Evolutionary conservation across 345 rosid genomes (phyloP).

Genomic region (Acer campestre): DNA sequence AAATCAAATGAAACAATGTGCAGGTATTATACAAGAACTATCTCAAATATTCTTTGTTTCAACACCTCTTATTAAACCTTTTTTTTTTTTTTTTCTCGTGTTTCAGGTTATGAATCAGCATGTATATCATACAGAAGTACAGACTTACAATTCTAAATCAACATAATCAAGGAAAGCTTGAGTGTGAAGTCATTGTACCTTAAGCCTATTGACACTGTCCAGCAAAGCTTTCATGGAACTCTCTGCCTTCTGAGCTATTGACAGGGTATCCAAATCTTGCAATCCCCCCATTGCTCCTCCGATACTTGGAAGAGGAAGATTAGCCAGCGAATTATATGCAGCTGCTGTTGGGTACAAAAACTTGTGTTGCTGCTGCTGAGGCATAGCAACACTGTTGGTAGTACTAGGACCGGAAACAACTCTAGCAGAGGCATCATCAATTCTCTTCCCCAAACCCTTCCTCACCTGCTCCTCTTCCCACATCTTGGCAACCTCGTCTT

Average conservation of each 20-base stretch:
- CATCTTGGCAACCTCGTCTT: slow-evolving; percentile 83
- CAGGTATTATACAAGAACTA: neutral
- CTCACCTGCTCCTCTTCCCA: slow-evolving; percentile 95
- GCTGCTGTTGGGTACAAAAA: slow-evolving; percentile 30
- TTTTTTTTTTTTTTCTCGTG: no score
- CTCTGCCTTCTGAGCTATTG: slow-evolving; percentile 73
- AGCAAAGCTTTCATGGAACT: slow-evolving; percentile 71
- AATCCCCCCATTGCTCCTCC: slow-evolving; percentile 52
- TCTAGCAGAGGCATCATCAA: slow-evolving; percentile 62
- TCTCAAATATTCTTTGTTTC: neutral
- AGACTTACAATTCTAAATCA: neutral
- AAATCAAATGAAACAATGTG: neutral
- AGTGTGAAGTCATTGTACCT: slow-evolving; percentile 41
- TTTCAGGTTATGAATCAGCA: neutral
- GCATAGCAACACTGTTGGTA: slow-evolving; percentile 27
- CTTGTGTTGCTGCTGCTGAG: slow-evolving; percentile 28
- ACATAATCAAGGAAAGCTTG: neutral
- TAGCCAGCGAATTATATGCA: neutral
- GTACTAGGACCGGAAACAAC: slow-evolving; percentile 29
- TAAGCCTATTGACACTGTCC: slow-evolving; percentile 55
- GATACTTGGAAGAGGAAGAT: slow-evolving; percentile 51
- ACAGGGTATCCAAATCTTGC: slow-evolving; percentile 52
- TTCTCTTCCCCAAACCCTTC: slow-evolving; percentile 87
- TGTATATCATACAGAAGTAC: neutral
- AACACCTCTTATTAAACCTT: neutral